Base-by-base conservation (phyloP, 352 stramenopile species). In the Globisporangium spiculum region DNA sequence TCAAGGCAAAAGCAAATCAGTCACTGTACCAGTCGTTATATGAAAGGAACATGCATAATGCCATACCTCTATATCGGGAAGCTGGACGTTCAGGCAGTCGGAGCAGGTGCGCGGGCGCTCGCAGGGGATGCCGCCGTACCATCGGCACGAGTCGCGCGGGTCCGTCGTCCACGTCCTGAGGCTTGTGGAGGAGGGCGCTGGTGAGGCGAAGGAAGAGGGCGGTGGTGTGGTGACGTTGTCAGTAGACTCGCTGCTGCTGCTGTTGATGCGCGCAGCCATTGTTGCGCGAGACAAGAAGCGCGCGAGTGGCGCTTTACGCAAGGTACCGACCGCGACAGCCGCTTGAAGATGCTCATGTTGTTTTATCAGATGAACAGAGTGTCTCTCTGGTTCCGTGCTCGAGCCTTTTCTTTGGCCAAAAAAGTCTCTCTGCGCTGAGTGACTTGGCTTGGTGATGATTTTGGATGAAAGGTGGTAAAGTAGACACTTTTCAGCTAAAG, bases 71-170 rank as follows among this genome's bases (percentile, higher is more conserved):
- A 76, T 60, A 3, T 66, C 62, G 2, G 61, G 27, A 26, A 87
- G 61, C 18, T 56, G 71, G 16, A 77, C 72, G 46, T 77, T 79
- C n/a, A 79, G 68, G 66, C 70, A 79, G 73, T 79, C 73, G 44
- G 30, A 69, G 59, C 71, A 79, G 12, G 70, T 57, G 65, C 73
- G 73, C 38, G 73, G 71, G 14, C n/a, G 59, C 32, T 57, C 38
- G 53, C 71, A 76, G 10, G n/a, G 16, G 12, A 61, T 52, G 20
- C 53, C 46, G 41, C 50, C 63, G 54, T 76, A 76, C 71, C 71
- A 76, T 14, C 53, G 60, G 38, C 71, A 76, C 41, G 62, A 63
- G 67, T 74, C 71, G 71, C 60, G 57, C 32, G 26, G 27, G 66
- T 60, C 24, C 22, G 38, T 46, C 10, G 63, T 58, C 56, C 26